These are phyloP conservation scores for Pleomassaria siparia DNA, from an alignment of 2,329 filamentous ascomycete species.

Conservation along the genomic window DNA sequence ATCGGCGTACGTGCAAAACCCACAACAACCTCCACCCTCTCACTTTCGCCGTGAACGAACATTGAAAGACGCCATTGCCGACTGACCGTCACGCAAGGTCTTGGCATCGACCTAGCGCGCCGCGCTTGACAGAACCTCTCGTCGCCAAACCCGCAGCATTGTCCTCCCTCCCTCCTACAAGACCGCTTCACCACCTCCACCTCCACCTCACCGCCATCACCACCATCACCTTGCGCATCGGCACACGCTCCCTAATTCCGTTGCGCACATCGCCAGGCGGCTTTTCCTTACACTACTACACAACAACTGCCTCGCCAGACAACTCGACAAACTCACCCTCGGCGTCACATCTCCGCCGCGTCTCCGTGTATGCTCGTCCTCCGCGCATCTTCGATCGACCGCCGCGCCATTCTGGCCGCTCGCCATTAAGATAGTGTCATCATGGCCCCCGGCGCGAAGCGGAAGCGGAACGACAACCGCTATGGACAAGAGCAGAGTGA, in stretches of 20 bases:
- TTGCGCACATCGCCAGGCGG: not conserved
- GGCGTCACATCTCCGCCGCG: constrained; percentile 11
- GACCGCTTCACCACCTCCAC: not conserved
- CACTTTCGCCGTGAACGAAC: constrained; percentile 2
- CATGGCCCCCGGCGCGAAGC: constrained; percentile 59
- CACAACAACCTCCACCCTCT: not conserved
- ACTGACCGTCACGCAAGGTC: not conserved
- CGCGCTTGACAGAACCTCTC: not conserved
- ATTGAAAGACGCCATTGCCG: not conserved
- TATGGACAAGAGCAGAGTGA: constrained; percentile 48
- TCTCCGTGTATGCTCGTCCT: constrained; percentile 33
- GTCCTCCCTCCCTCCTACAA: constrained; percentile 1
- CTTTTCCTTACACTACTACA: not conserved
- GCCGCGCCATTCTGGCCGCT: constrained; percentile 27
- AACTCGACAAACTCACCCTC: not conserved
- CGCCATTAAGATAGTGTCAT: constrained; percentile 30
- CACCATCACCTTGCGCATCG: not conserved
- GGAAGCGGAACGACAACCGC: constrained; percentile 55
- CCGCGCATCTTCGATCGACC: constrained; percentile 18
- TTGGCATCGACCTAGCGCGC: not conserved
- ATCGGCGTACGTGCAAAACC: not conserved
- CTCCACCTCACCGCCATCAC: not conserved
- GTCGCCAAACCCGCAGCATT: constrained; percentile 1
- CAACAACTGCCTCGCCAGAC: not conserved
- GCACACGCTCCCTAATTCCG: not conserved